These are phyloP conservation scores for Tolypocladium nubicola DNA, from an alignment of 2,329 filamentous ascomycete species.

Conservation along the genomic window DNA sequence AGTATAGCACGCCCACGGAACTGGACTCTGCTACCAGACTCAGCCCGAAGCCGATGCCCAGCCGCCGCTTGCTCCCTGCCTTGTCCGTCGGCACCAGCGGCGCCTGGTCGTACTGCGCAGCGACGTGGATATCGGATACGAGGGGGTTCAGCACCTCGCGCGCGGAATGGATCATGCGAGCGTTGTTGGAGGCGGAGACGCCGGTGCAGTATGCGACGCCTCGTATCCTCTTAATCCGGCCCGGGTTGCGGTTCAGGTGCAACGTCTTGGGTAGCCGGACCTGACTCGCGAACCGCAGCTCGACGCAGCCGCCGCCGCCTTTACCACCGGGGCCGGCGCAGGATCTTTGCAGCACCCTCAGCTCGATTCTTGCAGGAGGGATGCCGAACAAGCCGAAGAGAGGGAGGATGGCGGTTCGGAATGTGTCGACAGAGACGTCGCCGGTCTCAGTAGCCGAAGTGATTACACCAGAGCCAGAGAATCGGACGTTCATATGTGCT, in stretches of 20 bases:
- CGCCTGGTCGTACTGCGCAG: slow-evolving; percentile 63
- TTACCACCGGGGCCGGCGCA: slow-evolving; percentile 65
- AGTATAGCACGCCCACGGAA: slow-evolving; percentile 69
- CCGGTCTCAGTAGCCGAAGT: slow-evolving; percentile 74
- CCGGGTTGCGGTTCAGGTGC: slow-evolving; percentile 72
- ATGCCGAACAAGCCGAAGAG: slow-evolving; percentile 89
- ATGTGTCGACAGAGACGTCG: slow-evolving; percentile 85
- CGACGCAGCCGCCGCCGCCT: slow-evolving; percentile 85
- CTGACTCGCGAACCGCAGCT: slow-evolving; percentile 86
- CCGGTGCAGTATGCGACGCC: slow-evolving; percentile 92
- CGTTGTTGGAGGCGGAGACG: slow-evolving; percentile 86
- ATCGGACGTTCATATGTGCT: slow-evolving; percentile 77
- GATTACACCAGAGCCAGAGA: slow-evolving; percentile 86
- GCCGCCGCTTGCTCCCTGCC: slow-evolving; percentile 45
- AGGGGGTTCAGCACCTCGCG: slow-evolving; percentile 79
- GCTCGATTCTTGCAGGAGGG: slow-evolving; percentile 64
- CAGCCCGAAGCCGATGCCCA: slow-evolving; percentile 85
- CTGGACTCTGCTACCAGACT: slow-evolving; percentile 89
- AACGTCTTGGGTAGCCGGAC: slow-evolving; percentile 88
- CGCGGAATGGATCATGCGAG: slow-evolving; percentile 85
- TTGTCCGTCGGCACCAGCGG: slow-evolving; percentile 44
- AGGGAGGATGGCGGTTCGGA: slow-evolving; percentile 85
- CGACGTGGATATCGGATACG: slow-evolving; percentile 83
- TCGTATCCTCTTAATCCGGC: slow-evolving; percentile 76
- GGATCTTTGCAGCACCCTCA: slow-evolving; percentile 70